Conservation (phyloP, 1,139 yeast species). For the Candida freyschussii region DNA sequence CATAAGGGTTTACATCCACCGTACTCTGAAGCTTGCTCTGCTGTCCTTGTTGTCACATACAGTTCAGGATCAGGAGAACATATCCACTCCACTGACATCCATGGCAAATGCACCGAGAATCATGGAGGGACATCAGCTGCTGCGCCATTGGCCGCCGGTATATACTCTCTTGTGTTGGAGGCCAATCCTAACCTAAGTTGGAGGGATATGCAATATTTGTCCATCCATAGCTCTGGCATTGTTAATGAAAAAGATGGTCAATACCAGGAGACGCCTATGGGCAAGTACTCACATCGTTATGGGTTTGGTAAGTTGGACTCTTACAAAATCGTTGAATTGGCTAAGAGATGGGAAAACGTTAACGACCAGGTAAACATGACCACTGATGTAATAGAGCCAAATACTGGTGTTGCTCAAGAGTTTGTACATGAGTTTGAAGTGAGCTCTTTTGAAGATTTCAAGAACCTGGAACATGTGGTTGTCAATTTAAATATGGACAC, state of each 20-base stretch:
- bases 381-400: slow-evolving; percentile 12
- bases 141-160: slow-evolving; percentile 96
- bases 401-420: slow-evolving; percentile 25
- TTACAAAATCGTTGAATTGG: slow-evolving; percentile 63
- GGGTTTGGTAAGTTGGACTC: slow-evolving; percentile 96
- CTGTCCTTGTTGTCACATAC: slow-evolving; percentile 93
- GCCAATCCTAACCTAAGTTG: slow-evolving; percentile 87
- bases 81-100: slow-evolving; percentile 87
- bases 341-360: slow-evolving; percentile 75
- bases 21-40: slow-evolving; percentile 91
- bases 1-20: slow-evolving; percentile 78
- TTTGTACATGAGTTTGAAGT: slow-evolving; percentile 45
- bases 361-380: slow-evolving; percentile 66
- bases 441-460: slow-evolving; percentile 50
- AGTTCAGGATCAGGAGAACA: slow-evolving; percentile 88
- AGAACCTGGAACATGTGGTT: slow-evolving; percentile 79
- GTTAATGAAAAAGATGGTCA: slow-evolving; percentile 58
- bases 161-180: slow-evolving; percentile 74
- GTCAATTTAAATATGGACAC: slow-evolving; percentile 71
- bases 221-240: slow-evolving; percentile 65
- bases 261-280: slow-evolving; percentile 24
- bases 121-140: slow-evolving; percentile 99
- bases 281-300: slow-evolving; percentile 71
- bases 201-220: slow-evolving; percentile 91
- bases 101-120: slow-evolving; percentile 57